Evolutionary conservation across 257 asterid genomes (phyloP), one percentile per base, ranked within the genome.

Genomic region (Thymus quinquecostatus): DNA sequence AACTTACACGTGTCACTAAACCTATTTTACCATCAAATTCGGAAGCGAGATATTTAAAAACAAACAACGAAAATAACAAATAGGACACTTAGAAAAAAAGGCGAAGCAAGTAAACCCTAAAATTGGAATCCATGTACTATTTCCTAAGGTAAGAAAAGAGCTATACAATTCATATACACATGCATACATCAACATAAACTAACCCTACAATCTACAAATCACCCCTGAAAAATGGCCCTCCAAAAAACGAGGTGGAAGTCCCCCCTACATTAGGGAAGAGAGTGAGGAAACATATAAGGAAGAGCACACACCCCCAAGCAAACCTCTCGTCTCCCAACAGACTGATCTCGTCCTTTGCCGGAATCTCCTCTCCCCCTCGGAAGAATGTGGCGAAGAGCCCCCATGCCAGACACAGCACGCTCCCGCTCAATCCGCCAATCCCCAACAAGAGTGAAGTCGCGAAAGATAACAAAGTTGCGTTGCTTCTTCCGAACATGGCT

Each of bases 191-290:
- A 49, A 38, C 30, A 7, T n/a, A 33, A 14, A 56, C 29, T 9
- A 60, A 11, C 0, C 30, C 47, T 8, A 41, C 8, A 21, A 71
- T 63, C 71, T 78, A 90, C 68, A 88, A 53, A 66, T 69, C 91
- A 49, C 92, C 86, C 73, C 96, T 82, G 63, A 92, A 92, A 75
- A 74, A 92, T 7, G 98, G 98, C 6, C 83, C 79, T 33, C 95
- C 91, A 65, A 92, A 88, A 69, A 76, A 87, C 1, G 98, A 83
- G 67, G 80, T 90, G 27, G 94, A 82, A 60, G 97, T 90, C 27
- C 97, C 98, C 66, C 97, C 96, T 5, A 86, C 88, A 72, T 90
- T 92, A 1, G 98, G 98, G 77, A 92, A 90, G 29, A 92, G 96
- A 27, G 98, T 92, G 8, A 92, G 95, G 82, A 92, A 87, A 70